Conservation (phyloP, 73 alveolate species). For the Paramecium biaurelia region DNA sequence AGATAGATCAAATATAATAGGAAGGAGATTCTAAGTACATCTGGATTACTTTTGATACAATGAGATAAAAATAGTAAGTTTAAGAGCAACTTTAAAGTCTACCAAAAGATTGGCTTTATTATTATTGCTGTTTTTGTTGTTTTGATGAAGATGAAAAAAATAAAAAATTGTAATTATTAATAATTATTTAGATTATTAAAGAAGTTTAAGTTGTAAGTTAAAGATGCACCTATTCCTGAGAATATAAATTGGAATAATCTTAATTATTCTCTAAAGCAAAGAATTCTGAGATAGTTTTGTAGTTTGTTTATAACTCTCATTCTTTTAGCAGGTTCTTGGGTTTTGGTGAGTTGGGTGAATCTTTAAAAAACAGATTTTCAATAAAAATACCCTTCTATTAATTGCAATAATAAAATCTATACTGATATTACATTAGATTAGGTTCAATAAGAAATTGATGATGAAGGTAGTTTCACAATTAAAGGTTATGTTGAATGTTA, state of each 20-base stretch:
- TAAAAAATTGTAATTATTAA: background rate
- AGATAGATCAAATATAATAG: background rate
- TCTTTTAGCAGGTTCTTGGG: background rate
- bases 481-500: slow-evolving; percentile 48
- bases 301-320: background rate
- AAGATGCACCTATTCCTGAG: slow-evolving; percentile 37
- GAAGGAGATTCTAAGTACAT: background rate
- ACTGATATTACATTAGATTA: background rate
- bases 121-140: slow-evolving; percentile 28
- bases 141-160: background rate
- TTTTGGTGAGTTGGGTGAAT: slow-evolving; percentile 39
- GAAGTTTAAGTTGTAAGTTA: background rate
- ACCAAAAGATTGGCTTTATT: slow-evolving; percentile 7
- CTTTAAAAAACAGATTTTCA: background rate
- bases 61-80: background rate
- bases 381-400: slow-evolving; percentile 4
- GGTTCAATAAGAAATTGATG: background rate
- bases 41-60: slow-evolving; percentile 25
- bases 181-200: background rate
- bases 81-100: background rate
- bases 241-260: slow-evolving; percentile 33
- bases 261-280: background rate
- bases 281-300: background rate
- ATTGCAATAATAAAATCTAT: background rate
- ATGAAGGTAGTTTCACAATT: background rate